phyloP scores from a whole-genome alignment of 768 basidiomycete genomes.

The Kwoniella heveanensis region DNA sequence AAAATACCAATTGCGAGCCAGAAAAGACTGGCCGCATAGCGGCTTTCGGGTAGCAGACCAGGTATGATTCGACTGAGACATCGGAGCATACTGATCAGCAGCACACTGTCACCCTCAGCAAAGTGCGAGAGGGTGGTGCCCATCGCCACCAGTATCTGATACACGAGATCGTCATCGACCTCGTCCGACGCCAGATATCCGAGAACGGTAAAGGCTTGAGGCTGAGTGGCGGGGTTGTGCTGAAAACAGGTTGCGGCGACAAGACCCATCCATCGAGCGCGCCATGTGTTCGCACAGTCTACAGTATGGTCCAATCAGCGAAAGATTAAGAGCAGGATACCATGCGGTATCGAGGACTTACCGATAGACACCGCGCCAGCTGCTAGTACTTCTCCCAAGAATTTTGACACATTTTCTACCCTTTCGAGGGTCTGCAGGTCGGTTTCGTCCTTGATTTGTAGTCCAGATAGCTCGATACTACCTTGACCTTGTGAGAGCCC shows the following conservation, averaged over 20 bases:
- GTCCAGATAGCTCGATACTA: slow-evolving; percentile 63
- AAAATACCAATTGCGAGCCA: slow-evolving; percentile 86
- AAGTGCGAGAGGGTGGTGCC: slow-evolving; percentile 66
- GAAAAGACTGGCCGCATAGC: slow-evolving; percentile 72
- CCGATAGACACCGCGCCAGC: slow-evolving; percentile 70
- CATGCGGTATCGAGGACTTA: too few relatives aligned
- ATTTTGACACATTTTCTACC: slow-evolving; percentile 67
- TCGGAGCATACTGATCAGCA: slow-evolving; percentile 83
- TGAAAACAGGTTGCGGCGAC: slow-evolving; percentile 88
- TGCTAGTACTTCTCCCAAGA: slow-evolving; percentile 68
- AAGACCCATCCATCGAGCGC: slow-evolving; percentile 89
- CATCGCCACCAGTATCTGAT: slow-evolving; percentile 89
- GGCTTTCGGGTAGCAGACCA: slow-evolving; percentile 67
- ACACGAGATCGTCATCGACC: slow-evolving; percentile 88
- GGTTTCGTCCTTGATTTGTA: slow-evolving; percentile 57
- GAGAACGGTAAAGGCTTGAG: slow-evolving; percentile 79
- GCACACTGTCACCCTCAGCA: slow-evolving; percentile 69
- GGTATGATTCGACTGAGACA: slow-evolving; percentile 79
- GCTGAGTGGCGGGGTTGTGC: slow-evolving; percentile 81
- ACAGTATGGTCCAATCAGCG: neutral
- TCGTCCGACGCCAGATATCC: slow-evolving; percentile 79
- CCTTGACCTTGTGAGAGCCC: slow-evolving; percentile 68
- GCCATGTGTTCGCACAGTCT: slow-evolving; percentile 74
- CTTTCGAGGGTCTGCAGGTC: slow-evolving; percentile 63
- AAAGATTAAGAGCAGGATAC: too few relatives aligned